A percentile compares a stretch with the other conserved stretches of the same genome.
Evolutionary conservation across 148 eudicot species (phyloP).

Genomic region (Chenopodium berlandieri): DNA sequence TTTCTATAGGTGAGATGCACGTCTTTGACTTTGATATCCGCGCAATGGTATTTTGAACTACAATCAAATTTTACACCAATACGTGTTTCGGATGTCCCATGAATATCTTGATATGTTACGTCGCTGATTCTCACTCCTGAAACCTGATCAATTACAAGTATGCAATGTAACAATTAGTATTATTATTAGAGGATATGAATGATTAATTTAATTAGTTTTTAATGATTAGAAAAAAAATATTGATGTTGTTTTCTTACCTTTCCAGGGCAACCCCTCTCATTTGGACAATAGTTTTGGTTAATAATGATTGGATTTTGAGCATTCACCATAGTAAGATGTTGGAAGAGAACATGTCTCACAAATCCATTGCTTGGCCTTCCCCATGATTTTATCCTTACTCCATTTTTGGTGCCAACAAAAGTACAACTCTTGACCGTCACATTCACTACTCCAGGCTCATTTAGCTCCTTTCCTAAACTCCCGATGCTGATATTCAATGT

Average conservation of each 20-base stretch:
- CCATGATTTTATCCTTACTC: slow-evolving; percentile 69
- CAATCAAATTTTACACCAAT: slow-evolving; percentile 53
- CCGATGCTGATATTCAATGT: slow-evolving; percentile 43
- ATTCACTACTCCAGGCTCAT: slow-evolving; percentile 53
- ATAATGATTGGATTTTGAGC: slow-evolving; percentile 54
- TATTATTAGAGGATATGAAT: no score
- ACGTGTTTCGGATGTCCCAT: slow-evolving; percentile 50
- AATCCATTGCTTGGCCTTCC: slow-evolving; percentile 56
- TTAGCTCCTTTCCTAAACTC: slow-evolving; percentile 41
- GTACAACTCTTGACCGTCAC: slow-evolving; percentile 38
- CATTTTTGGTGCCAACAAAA: slow-evolving; percentile 49
- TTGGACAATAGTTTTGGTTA: slow-evolving; percentile 62
- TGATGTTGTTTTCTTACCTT: slow-evolving; percentile 30
- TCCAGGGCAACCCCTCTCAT: slow-evolving; percentile 32
- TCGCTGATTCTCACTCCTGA: slow-evolving; percentile 43
- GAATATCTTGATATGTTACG: slow-evolving; percentile 45
- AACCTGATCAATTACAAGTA: slow-evolving; percentile 14
- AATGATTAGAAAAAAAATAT: no score
- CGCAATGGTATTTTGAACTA: slow-evolving; percentile 39
- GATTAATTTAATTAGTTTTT: no score
- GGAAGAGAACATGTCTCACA: slow-evolving; percentile 41
- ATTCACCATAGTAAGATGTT: slow-evolving; percentile 39
- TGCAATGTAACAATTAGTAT: no score
- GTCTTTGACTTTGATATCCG: slow-evolving; percentile 30
- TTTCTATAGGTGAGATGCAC: slow-evolving; percentile 33